Percentiles rank a stretch among this genome's conserved stretches.
Conservation (phyloP, 2,329 filamentous ascomycete species). For the Calonectria montana region DNA sequence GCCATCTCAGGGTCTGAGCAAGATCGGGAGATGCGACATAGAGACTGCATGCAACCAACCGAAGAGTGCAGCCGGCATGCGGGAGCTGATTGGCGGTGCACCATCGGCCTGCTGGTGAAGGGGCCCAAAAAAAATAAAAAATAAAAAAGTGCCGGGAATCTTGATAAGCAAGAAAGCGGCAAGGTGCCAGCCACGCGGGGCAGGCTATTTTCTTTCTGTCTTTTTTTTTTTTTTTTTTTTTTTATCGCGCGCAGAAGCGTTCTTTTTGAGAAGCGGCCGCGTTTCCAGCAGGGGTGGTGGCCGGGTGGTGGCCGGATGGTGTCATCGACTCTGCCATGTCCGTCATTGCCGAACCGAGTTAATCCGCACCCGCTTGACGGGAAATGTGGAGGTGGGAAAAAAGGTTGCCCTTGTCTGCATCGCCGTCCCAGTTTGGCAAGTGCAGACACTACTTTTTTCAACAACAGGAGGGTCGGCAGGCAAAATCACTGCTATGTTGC, state of each 20-base stretch:
- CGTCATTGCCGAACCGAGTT: conserved; percentile 18
- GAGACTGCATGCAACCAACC: not conserved
- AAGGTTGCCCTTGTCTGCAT: not conserved
- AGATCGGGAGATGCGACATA: conserved; percentile 4
- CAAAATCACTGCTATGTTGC: too few relatives aligned
- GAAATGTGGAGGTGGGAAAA: not conserved
- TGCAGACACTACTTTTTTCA: not conserved
- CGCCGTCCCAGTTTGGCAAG: not conserved
- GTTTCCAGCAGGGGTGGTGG: conserved; percentile 31
- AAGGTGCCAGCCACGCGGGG: not conserved
- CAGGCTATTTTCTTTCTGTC: not conserved
- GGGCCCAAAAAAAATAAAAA: not conserved
- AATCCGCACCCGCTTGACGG: not conserved
- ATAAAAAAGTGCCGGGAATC: conserved; percentile 10
- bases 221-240: not conserved
- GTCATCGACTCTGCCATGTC: conserved; percentile 26
- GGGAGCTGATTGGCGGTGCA: not conserved
- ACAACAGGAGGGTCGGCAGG: not conserved
- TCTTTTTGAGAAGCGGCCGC: not conserved
- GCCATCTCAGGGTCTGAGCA: conserved; percentile 2
- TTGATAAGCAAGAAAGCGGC: conserved; percentile 20
- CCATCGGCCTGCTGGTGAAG: not conserved
- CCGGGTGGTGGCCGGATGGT: conserved; percentile 32
- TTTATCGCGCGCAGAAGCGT: not conserved
- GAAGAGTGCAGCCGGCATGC: not conserved